Conservation (phyloP, 2,329 filamentous ascomycete genomes). For the Diaporthe helianthi region DNA sequence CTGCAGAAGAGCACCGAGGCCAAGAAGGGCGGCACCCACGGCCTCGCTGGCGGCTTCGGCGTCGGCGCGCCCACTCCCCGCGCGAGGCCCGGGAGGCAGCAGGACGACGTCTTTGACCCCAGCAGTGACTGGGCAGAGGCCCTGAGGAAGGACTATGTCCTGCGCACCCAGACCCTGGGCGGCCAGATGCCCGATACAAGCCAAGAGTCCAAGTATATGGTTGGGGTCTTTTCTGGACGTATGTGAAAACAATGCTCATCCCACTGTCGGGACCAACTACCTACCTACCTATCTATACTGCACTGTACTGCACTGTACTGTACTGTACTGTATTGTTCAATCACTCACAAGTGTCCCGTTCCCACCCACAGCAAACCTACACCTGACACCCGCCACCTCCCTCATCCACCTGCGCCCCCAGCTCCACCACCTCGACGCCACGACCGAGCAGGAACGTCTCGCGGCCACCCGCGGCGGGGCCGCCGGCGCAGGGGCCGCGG, state of each 20-base stretch:
- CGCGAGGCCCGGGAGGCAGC: conserved; percentile 39
- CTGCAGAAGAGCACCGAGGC: conserved; percentile 66
- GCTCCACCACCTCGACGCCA: conserved; percentile 90
- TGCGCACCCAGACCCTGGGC: conserved; percentile 83
- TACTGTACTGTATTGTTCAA: background rate
- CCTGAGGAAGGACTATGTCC: conserved; percentile 71
- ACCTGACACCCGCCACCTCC: conserved; percentile 83
- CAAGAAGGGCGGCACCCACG: conserved; percentile 71
- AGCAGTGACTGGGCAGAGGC: conserved; percentile 71
- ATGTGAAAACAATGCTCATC: conserved; percentile 15
- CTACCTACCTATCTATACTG: too few species aligned
- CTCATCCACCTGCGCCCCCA: conserved; percentile 91
- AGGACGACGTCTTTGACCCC: conserved; percentile 46
- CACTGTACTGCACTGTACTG: too few species aligned
- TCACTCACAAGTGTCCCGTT: background rate
- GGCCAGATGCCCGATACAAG: conserved; percentile 77
- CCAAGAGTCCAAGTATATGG: conserved; percentile 79
- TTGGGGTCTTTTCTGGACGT: conserved; percentile 89
- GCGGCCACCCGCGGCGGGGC: conserved; percentile 48
- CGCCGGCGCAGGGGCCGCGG: conserved; percentile 43
- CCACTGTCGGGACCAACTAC: background rate
- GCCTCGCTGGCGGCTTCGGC: conserved; percentile 76
- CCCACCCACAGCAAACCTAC: conserved; percentile 73
- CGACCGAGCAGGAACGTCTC: conserved; percentile 72
- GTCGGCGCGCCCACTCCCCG: conserved; percentile 57